Conservation (phyloP, 495 filamentous ascomycete genomes). For the Penicillium bialowiezense region DNA sequence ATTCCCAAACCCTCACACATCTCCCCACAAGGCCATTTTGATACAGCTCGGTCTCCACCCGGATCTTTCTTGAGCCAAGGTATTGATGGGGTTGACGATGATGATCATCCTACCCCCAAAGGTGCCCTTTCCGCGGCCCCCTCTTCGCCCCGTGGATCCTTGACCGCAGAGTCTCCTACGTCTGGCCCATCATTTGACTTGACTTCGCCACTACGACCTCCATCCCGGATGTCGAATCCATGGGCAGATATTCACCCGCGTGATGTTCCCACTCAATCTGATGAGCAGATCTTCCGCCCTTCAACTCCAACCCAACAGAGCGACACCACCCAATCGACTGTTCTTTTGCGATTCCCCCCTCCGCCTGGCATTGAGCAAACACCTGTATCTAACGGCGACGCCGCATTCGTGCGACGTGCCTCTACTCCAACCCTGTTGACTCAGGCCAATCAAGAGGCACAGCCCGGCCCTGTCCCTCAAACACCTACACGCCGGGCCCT, state of each 20-base stretch:
- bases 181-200: constrained; percentile 29
- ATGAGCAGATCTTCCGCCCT: constrained; percentile 28
- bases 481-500: constrained; percentile 32
- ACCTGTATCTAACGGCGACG: constrained; percentile 3
- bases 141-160: constrained; percentile 34
- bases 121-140: constrained; percentile 32
- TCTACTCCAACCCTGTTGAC: constrained; percentile 16
- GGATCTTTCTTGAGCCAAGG: constrained; percentile 35
- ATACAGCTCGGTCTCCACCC: constrained; percentile 24
- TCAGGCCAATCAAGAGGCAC: constrained; percentile 11
- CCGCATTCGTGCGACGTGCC: constrained; percentile 12
- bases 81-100: constrained; percentile 35
- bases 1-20: constrained; percentile 16
- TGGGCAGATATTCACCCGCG: constrained; percentile 32
- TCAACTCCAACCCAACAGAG: constrained; percentile 26
- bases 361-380: constrained; percentile 32
- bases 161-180: constrained; percentile 29
- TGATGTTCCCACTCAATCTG: constrained; percentile 15
- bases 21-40: constrained; percentile 16
- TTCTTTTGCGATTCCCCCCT: constrained; percentile 39
- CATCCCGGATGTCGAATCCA: constrained; percentile 40
- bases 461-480: constrained; percentile 25
- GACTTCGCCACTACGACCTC: constrained; percentile 30
- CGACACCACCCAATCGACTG: constrained; percentile 25
- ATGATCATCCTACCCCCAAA: constrained; percentile 31